Evolutionary conservation across 2,329 filamentous ascomycete species (phyloP), one percentile per base, ranked within the genome.

Genomic region (Aspergillus caelatus): DNA sequence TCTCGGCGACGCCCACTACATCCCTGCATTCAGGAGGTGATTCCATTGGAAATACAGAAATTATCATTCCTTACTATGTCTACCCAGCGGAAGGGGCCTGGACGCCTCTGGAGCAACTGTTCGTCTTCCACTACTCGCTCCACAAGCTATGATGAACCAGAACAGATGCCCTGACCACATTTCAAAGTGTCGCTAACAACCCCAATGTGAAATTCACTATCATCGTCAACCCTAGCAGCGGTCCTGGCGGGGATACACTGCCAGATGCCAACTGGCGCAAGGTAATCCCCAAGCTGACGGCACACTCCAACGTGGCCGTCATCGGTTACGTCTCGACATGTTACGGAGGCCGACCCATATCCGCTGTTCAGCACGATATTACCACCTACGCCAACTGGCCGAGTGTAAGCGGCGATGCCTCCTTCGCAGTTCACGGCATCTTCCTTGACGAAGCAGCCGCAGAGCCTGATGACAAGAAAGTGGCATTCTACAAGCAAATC

Each of bases 201-300:
- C 64, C 68, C 6, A 48, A 64, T 34, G 62, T 68, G 21, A 60
- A 63, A 5, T 72, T 70, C 62, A 65, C 67, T 21, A 41, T 72
- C 12, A 66, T 72, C n/a, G 61, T 72, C 34, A 68, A 72, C 45
- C 67, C 67, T 9, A 61, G 62, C 45, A 69, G 57, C 45, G 70
- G 70, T 1, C 67, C 70, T 0, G 62, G 64, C 10, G 43, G 36
- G 9, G 61, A 30, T 26, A 12, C 52, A 14, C 57, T 66, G 19
- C 62, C 62, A 1, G 64, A 66, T 32, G 28, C 50, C 10, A 64
- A 57, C 46, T 66, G 59, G 62, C 53, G 59, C 4, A 43, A 41
- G 6, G 63, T 57, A 6, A 34, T 66, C 2, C 59, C 62, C 30
- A 54, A 30, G 10, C 59, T 66, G 14, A 54, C 52, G 7, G n/a